A percentile compares a stretch with the other conserved stretches of the same genome.
Conservation (phyloP, 2,329 filamentous ascomycete species). For the Aspergillus jensenii region DNA sequence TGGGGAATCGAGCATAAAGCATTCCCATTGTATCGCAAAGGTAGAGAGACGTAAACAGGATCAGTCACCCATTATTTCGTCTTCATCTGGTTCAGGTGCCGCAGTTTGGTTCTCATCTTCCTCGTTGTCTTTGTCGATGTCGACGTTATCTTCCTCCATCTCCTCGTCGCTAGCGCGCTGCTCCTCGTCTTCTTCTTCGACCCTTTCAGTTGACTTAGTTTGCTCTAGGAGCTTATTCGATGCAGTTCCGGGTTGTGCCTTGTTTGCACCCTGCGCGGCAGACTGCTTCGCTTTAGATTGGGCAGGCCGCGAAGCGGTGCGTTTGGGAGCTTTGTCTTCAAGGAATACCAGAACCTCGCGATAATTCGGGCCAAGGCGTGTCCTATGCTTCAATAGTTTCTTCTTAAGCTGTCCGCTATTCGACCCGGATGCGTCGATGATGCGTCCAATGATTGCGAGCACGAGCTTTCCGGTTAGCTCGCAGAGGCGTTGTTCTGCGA, state of each 20-base stretch:
- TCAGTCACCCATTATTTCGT: conserved; percentile 47
- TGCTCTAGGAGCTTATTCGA: conserved; percentile 23
- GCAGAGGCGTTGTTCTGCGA: conserved; percentile 83
- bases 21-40: not conserved
- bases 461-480: conserved; percentile 83
- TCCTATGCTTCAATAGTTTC: conserved; percentile 75
- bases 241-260: conserved; percentile 12
- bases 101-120: conserved; percentile 25
- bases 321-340: conserved; percentile 61
- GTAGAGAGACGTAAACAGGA: conserved; percentile 2
- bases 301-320: conserved; percentile 14
- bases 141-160: conserved; percentile 33
- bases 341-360: conserved; percentile 79
- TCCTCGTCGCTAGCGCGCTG: conserved; percentile 36
- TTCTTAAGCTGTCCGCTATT: conserved; percentile 65
- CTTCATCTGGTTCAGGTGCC: conserved; percentile 35
- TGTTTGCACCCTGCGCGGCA: conserved; percentile 9
- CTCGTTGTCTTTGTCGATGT: conserved; percentile 45
- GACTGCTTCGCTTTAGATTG: conserved; percentile 37
- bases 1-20: not conserved
- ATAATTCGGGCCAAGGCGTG: conserved; percentile 79
- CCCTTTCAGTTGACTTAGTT: conserved; percentile 42
- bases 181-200: conserved; percentile 44
- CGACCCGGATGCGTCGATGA: conserved; percentile 66
- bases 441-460: conserved; percentile 71